Percentiles rank a stretch among this genome's conserved stretches.
phyloP scores from a whole-genome alignment of 192 early-diverging fungal genomes.

The Coemansia sp. region DNA sequence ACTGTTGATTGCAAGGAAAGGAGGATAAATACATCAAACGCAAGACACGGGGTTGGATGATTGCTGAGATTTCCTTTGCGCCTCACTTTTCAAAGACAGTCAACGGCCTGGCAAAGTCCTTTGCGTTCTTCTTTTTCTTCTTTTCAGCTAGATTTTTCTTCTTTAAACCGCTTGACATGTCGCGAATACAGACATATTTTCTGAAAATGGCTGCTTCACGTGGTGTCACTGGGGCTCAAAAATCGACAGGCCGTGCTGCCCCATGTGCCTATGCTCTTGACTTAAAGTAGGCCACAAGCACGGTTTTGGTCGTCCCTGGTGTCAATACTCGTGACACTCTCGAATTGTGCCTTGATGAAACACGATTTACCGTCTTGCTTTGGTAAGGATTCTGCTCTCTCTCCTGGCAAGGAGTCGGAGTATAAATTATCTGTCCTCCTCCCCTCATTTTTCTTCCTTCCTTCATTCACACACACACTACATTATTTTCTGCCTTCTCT shows the following conservation, averaged over 20 bases:
- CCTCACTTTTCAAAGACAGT: not conserved
- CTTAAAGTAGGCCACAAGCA: not conserved
- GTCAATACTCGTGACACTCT: not conserved
- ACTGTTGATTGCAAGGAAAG: not conserved
- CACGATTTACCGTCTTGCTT: not conserved
- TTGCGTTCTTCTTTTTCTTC: not conserved
- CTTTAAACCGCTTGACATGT: not conserved
- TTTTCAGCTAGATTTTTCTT: not conserved
- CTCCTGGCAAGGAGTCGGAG: not conserved
- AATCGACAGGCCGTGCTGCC: not conserved
- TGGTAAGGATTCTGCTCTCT: not conserved
- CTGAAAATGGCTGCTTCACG: not conserved
- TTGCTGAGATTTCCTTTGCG: not conserved
- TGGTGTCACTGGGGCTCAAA: not conserved
- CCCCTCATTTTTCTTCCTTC: not conserved
- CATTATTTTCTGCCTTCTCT: not conserved
- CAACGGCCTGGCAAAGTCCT: not conserved
- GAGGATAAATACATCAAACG: not conserved
- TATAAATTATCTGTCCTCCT: not conserved
- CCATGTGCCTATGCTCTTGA: constrained; percentile 1
- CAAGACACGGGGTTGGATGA: not conserved
- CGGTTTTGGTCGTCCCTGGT: not conserved
- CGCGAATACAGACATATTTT: not conserved
- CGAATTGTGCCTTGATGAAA: not conserved
- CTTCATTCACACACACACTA: not conserved